These are phyloP conservation scores for Lachancea fermentati DNA, from an alignment of 805 yeast genomes.

Conservation along the genomic window DNA sequence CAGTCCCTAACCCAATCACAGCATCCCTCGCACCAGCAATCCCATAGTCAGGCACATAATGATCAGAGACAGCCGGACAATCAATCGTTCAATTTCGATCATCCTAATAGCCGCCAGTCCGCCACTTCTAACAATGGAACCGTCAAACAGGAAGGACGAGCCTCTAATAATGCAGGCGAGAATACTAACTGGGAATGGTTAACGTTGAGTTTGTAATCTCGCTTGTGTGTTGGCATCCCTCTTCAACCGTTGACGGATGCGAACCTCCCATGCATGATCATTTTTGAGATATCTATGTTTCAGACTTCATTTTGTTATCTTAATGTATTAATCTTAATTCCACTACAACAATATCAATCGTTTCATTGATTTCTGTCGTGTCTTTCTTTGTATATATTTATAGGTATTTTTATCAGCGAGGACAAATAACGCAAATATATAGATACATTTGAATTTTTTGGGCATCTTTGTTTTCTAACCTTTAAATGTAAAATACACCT, in stretches of 20 bases:
- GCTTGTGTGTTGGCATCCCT: neutral
- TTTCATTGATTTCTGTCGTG: neutral
- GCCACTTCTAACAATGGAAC: neutral
- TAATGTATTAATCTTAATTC: neutral
- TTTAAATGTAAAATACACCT: too few species aligned
- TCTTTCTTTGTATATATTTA: neutral
- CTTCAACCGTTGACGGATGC: neutral
- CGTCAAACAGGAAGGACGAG: neutral
- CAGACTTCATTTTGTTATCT: neutral
- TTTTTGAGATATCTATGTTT: neutral
- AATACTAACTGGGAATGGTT: constrained; percentile 13
- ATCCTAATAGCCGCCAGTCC: neutral
- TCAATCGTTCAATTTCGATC: neutral
- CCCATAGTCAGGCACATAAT: neutral
- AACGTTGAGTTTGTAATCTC: constrained; percentile 9
- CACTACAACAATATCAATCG: neutral
- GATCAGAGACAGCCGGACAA: neutral
- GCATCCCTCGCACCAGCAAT: neutral
- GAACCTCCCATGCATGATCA: neutral
- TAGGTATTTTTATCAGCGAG: too few species aligned
- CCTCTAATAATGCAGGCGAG: constrained; percentile 9
- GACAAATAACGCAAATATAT: too few species aligned
- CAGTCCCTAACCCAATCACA: neutral
- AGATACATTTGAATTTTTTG: too few species aligned
- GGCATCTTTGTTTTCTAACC: too few species aligned